Evolutionary conservation across 2,329 filamentous ascomycete genomes (phyloP), one percentile per base, ranked within the genome.

Genomic region (Fusarium metavorans): DNA sequence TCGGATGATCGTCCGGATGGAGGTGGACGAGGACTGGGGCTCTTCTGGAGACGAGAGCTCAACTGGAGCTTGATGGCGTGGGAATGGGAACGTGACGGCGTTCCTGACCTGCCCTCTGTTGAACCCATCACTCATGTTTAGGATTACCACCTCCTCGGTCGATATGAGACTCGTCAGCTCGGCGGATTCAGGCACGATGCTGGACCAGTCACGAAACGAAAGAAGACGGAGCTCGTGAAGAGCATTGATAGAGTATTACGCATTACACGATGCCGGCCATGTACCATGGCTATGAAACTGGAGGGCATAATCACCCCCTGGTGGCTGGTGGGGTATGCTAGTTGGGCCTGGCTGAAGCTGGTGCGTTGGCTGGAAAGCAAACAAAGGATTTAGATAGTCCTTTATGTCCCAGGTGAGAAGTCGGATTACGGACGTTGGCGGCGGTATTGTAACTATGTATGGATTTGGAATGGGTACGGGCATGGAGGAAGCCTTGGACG

Each of bases 11-110:
- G 89, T 76, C 86, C 87, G 72, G 82, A 87, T 75, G 85, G 86
- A 78, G 87, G 88, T 77, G 88, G 89, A 72, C 87, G 88, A 77
- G 91, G 91, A n/a, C 87, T 93, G 77, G 91, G 91, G 41, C 84
- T 93, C 52, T 92, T 92, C 80, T 93, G 91, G 91, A 88, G 91
- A 77, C 90, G 91, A 78, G 94, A 96, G 85, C 86, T 97, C 80
- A 97, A 97, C 84, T 96, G 94, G 94, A 95, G 93, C 82, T 88
- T 95, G 81, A 85, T 95, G 80, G 93, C 92, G 63, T 96, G 93
- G 94, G 92, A 95, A 81, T 94, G 90, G 88, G 89, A 91, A 80
- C 85, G 87, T 45, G 85, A 84, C 66, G 80, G 79, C 75, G 79
- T 83, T 67, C 80, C 82, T 67, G 64, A 78, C 68, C 79, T 83